Evolutionary conservation across 2,329 filamentous ascomycete genomes (phyloP).

Genomic region (Thielaviopsis populi): DNA sequence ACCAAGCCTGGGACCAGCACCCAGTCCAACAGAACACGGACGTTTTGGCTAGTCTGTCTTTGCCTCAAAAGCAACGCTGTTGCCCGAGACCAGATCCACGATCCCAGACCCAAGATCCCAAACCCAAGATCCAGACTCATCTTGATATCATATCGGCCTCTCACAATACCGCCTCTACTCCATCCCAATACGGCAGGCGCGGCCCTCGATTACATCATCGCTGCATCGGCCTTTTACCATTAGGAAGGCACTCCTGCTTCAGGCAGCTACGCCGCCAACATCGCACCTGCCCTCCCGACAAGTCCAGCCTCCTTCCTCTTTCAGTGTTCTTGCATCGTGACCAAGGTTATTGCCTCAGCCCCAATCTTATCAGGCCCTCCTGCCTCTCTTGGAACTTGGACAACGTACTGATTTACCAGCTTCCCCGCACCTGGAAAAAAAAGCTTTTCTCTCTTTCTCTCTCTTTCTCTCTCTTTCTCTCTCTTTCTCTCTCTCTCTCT

Average conservation of each 20-base stretch:
- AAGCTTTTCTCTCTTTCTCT: neutral
- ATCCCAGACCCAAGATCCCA: too few species aligned
- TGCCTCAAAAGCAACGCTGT: neutral
- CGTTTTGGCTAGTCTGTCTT: neutral
- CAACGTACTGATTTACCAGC: neutral
- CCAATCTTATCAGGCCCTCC: neutral
- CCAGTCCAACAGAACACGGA: neutral
- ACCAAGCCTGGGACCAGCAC: neutral
- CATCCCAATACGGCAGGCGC: neutral
- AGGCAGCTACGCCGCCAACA: neutral
- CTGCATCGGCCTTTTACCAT: neutral
- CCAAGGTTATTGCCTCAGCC: neutral
- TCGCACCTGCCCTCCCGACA: too few species aligned
- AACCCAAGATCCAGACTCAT: neutral
- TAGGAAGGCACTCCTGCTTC: neutral
- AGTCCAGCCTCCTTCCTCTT: neutral
- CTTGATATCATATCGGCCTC: neutral
- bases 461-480: neutral
- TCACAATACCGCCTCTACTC: neutral
- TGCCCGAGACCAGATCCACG: too few species aligned
- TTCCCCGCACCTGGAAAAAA: neutral
- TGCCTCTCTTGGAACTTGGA: neutral
- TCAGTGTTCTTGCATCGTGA: neutral
- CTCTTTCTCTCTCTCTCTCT: neutral
- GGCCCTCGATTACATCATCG: neutral